Evolutionary conservation across 116 monocot genomes (phyloP), one percentile per base, ranked within the genome.

Genomic region (Zostera marina): DNA sequence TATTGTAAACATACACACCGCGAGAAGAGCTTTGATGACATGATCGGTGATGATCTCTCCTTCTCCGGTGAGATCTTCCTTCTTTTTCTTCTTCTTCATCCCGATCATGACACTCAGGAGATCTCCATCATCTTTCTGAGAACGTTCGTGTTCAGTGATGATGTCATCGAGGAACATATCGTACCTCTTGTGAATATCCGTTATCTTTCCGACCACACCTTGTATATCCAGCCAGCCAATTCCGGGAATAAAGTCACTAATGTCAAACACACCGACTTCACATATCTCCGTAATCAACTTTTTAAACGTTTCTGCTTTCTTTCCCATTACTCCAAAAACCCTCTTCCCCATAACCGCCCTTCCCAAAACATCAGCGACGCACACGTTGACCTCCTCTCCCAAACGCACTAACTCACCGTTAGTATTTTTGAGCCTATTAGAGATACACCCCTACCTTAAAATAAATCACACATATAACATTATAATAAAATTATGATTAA

Each of bases 221-320:
- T 78, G 73, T 11, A 63, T 55, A 17, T 87, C 87, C 51, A 81
- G 7, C 73, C 73, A 79, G 24, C 39, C 53, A 20, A 87, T 11
- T 11, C 46, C 23, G 11, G 76, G 78, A 26, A 87, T 53, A 58
- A 79, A 82, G 61, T 79, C 82, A 0, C 87, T 79, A n/a, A 87
- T 52, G 54, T 73, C 71, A 59, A 87, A 67, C 12, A 69, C 62
- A 11, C 76, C 81, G 15, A 68, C 76, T 16, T 49, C 76, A 82
- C 74, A n/a, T 24, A 87, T 52, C 68, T 87, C 87, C 59, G 64
- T 42, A 62, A 87, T 79, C 79, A 79, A 74, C 54, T 63, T 73
- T 62, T 74, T 87, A 60, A 79, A 79, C 68, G 82, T 73, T 49
- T 42, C 32, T 7, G 85, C 69, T 65, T 65, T 62, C 41, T 24